A percentile compares a stretch with the other conserved stretches of the same genome.
Conservation (phyloP, 1,284 basidiomycete species). For the Naganishia albida region DNA sequence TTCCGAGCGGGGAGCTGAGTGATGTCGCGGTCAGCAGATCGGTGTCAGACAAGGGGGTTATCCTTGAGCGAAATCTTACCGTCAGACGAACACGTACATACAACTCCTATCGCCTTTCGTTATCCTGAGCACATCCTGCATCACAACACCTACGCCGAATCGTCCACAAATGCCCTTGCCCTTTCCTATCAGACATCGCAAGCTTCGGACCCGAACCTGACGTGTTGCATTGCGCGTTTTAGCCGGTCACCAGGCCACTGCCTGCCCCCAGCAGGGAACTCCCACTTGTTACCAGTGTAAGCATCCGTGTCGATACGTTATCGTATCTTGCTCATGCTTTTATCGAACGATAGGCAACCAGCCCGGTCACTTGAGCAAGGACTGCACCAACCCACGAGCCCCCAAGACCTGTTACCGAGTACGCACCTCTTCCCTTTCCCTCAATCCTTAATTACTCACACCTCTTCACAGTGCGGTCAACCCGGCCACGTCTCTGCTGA, state of each 20-base stretch:
- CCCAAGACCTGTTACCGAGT: conserved; percentile 40
- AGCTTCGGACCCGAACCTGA: background rate
- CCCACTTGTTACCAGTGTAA: conserved; percentile 40
- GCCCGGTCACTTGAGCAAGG: conserved; percentile 34
- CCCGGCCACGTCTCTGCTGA: conserved; percentile 39
- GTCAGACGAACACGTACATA: background rate
- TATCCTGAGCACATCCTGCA: no score
- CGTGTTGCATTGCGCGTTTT: background rate
- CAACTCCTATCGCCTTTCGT: background rate
- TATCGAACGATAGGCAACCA: conserved; percentile 21
- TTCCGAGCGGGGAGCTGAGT: conserved; percentile 19
- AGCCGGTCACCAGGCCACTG: conserved; percentile 35
- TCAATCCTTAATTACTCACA: background rate
- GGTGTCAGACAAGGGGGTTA: background rate
- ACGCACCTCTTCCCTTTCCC: background rate
- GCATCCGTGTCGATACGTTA: background rate
- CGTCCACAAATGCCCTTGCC: conserved; percentile 10
- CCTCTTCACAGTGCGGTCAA: conserved; percentile 36
- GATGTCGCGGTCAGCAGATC: conserved; percentile 14
- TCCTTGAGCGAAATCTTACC: background rate
- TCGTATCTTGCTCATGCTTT: no score
- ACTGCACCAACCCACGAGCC: conserved; percentile 34
- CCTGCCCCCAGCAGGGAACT: conserved; percentile 38
- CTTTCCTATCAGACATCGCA: background rate
- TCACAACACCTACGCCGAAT: background rate